Base-by-base conservation (phyloP, 768 basidiomycete species). In the Lentinus tigrinus region DNA sequence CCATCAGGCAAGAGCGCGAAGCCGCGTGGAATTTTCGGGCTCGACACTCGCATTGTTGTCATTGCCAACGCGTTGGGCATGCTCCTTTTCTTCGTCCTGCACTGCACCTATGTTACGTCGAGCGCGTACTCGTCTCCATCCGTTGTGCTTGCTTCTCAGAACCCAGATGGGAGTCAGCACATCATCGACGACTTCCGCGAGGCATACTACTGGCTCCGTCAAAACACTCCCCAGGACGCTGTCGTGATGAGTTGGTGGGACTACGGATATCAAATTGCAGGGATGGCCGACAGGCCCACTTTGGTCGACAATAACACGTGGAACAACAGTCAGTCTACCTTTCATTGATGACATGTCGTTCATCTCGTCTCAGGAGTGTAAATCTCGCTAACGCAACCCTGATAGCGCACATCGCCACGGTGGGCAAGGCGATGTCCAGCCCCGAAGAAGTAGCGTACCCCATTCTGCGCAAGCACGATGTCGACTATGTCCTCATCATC, bases 191-290 rank as follows among this genome's bases (percentile, higher is more conserved):
- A 99, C 72, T 99, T 98, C 86, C 83, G 97, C 57, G 97, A 98
- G 77, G 97, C 97, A 13, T 98, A 99, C 73, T 98, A 98, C 69
- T 99, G 97, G 97, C 73, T 99, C 47, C 81, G 97, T 52, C 90
- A 95, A 75, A 99, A 98, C 75, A 99, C 97, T 2, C 81, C 89
- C 5, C 79, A 94, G 72, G 88, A 92, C 59, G 87, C 94, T 5
- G 95, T 98, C 31, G 88, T 98, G 24, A 95, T 96, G 94, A 93
- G 90, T 60, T 99, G 97, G 97, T 98, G 97, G 97, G 97, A 98
- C 76, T 99, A 98, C 65, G 97, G 96, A 27, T 98, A 99, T 71
- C 96, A 98, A 74, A 98, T 98, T 68, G 97, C 97, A 39, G 97
- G 97, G 39, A 97, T 98, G 92, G 95, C 97, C 23, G 95, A 98